Base-by-base conservation (phyloP, 768 basidiomycete species). In the Crassisporium funariophilum region DNA sequence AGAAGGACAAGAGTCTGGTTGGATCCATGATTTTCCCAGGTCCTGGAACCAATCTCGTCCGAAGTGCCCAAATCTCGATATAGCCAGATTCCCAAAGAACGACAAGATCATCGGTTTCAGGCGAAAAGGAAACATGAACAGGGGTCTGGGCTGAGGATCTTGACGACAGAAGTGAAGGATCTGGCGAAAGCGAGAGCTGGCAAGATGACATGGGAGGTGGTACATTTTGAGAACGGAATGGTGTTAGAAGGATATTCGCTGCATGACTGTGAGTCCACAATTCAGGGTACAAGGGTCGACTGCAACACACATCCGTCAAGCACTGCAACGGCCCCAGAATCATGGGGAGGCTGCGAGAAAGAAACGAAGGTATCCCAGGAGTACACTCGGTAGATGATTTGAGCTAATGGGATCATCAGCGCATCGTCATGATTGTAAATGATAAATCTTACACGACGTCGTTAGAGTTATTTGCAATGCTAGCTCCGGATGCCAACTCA, bases 181-280 rank as follows among this genome's bases (percentile, higher is more conserved):
- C 54, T 8, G 65, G 57, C 11, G 50, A 46, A 12, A 73, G 47
- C 0, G 60, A 25, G 9, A 79, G 69, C 50, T 74, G 67, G 49
- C 77, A 74, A 1, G 91, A 86, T 1, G 85, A 89, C 92, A 97
- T 95, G 0, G 97, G 97, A n/a, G 97, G 97, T n/a, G 95, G 97
- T 4, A 95, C 79, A 60, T 97, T 98, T 68, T 95, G 91, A 0
- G 82, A 79, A 31, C 94, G 81, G 77, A 98, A 98, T 12, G 97
- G 90, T 2, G 95, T 99, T 31, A 99, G 71, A 3, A 95, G 79
- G 46, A 91, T 69, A 16, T 72, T 73, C 2, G 81, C 94, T 95
- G 20, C 36, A 29, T 23, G 16, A 33, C 5, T 12, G 33, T 6
- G 12, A 36, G 40, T 15, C 16, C n/a, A 22, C 12, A 33, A 31